Evolutionary conservation across 768 basidiomycete species (phyloP), one percentile per base, ranked within the genome.

Genomic region (Mycena alexandri): DNA sequence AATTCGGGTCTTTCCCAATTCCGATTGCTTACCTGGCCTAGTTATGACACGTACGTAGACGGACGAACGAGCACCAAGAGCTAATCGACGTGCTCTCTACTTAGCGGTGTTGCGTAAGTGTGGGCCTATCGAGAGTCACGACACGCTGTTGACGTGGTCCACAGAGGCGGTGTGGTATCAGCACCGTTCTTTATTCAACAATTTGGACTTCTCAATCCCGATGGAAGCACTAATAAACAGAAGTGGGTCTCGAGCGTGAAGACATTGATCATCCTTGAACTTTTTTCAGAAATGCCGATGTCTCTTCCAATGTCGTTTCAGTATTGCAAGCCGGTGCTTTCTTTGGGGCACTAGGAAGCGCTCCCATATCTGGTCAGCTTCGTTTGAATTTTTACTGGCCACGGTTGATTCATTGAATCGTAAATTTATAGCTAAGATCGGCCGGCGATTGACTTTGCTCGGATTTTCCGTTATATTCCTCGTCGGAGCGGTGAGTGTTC

Each of bases 281-380:
- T 29, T 29, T 51, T 24, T 70, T 68, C 54, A 77, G 76, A 59
- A 71, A 73, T 24, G 85, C 90, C 62, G 79, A 83, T 5, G 81
- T 95, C n/a, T 90, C 90, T 0, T 90, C 91, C 47, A 94, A 93
- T 69, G 90, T 96, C 47, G 95, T 96, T 19, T 93, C 94, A 4
- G 92, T 95, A 5, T 84, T 96, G 12, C 94, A 95, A 75, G 93
- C 89, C 5, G 93, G 93, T 13, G 93, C 93, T 0, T 95, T 95
- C 84, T 95, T 95, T 74, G 95, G 94, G 63, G 93, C 94, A 16
- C 76, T 96, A 8, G 85, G 86, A 12, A 90, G 89, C 70, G 90
- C 91, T 1, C 90, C 90, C 0, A 73, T 92, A 47, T 92, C 92
- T 13, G 80, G 92, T 93, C 64, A 55, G 83, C 79, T 29, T 34